Evolutionary conservation across 352 stramenopile genomes (phyloP), one percentile per base, ranked within the genome.

Genomic region (Peronospora tabacina): DNA sequence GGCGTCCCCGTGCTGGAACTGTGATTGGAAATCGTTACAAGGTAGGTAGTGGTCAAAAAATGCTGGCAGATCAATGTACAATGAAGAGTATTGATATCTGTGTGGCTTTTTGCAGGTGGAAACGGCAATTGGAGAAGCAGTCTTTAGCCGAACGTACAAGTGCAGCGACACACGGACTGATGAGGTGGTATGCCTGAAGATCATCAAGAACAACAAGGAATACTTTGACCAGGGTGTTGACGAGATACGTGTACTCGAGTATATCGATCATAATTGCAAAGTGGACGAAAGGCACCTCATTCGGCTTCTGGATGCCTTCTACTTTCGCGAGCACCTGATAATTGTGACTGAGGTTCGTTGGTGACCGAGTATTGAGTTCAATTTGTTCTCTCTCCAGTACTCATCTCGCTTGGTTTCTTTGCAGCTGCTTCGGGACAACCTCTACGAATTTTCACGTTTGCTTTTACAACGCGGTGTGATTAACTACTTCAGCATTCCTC

Each of bases 161-260:
- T 85, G 77, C 28, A 44, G 70, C 6, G 78, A 92, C 52, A 70
- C 62, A 17, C 64, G 30, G 1, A 82, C 62, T 12, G 65, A 91
- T 43, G 57, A 93, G 47, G 70, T 82, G 42, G 94, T 99, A 38
- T 98, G 94, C 52, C 63, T 98, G 19, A 99, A 99, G 62, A 92
- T 99, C 22, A 98, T 99, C 67, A 99, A 98, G 69, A 99, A 99
- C 74, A 98, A 95, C 49, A 99, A 99, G 67, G 96, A 99, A 55
- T 99, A 98, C 66, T 98, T 99, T 59, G 97, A 99, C 55, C 97
- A 99, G 68, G 81, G 80, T 4, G 60, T 92, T 19, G 81, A 92
- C 42, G 81, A 92, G 26, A 87, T 92, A 39, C 75, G 79, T 3
- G 54, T 92, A 12, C 61, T 92, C 9, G 63, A 89, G 45, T 86